phyloP scores from a whole-genome alignment of 768 basidiomycete genomes.

The Boletus sp. region DNA sequence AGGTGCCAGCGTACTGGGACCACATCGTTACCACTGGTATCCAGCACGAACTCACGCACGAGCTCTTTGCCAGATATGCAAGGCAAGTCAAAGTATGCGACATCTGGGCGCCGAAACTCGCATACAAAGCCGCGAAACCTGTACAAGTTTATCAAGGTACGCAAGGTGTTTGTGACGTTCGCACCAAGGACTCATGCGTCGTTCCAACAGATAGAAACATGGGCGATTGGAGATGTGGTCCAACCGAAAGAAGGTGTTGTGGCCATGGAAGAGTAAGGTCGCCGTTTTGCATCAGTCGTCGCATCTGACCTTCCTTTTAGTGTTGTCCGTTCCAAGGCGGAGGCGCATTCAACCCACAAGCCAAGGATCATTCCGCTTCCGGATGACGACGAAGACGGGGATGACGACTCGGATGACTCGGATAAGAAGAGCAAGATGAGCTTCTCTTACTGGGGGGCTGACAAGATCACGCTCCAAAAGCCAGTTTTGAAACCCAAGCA shows the following conservation, averaged over 20 bases:
- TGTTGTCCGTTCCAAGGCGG: constrained; percentile 66
- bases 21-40: constrained; percentile 76
- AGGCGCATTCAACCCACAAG: constrained; percentile 53
- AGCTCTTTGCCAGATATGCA: constrained; percentile 81
- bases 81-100: constrained; percentile 82
- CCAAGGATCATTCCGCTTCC: constrained; percentile 69
- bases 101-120: constrained; percentile 68
- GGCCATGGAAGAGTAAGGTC: constrained; percentile 84
- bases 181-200: constrained; percentile 1
- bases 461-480: constrained; percentile 85
- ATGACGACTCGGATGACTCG: constrained; percentile 82
- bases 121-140: constrained; percentile 85
- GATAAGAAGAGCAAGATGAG: constrained; percentile 92
- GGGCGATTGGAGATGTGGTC: constrained; percentile 75
- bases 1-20: constrained; percentile 89
- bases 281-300: background rate
- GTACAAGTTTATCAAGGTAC: constrained; percentile 88
- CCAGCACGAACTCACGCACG: constrained; percentile 62
- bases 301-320: constrained; percentile 34
- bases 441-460: constrained; percentile 92
- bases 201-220: constrained; percentile 73
- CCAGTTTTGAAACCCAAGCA: constrained; percentile 54
- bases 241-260: constrained; percentile 79
- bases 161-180: constrained; percentile 15
- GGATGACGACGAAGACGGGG: constrained; percentile 55